Percentiles rank a stretch among this genome's conserved stretches.
phyloP scores from a whole-genome alignment of 768 basidiomycete genomes.

The Rhodotorula paludigena region DNA sequence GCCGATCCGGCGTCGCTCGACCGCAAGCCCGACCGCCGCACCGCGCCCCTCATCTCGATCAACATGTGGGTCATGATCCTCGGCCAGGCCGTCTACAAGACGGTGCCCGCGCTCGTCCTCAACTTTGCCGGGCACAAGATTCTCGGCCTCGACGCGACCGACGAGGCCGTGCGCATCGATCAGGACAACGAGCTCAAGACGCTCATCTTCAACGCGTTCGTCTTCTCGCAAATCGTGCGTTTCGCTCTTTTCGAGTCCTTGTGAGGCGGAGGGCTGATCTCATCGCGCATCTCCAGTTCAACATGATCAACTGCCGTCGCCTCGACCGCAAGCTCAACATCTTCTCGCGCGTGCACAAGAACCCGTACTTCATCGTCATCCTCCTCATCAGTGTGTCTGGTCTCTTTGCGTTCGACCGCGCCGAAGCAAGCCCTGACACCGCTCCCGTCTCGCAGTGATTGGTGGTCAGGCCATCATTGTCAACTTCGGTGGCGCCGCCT shows the following conservation, averaged over 20 bases:
- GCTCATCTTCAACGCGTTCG: conserved; percentile 95
- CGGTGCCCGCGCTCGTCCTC: conserved; percentile 73
- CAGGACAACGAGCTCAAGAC: conserved; percentile 52
- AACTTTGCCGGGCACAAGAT: conserved; percentile 77
- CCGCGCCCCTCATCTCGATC: conserved; percentile 78
- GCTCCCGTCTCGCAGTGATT: conserved; percentile 58
- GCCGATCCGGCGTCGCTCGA: conserved; percentile 73
- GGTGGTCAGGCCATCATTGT: conserved; percentile 81
- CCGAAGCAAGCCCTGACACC: not conserved
- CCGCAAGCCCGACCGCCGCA: conserved; percentile 84
- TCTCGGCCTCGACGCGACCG: conserved; percentile 51
- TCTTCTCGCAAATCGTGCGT: conserved; percentile 78
- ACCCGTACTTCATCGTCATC: conserved; percentile 78
- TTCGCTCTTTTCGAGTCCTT: too few species aligned
- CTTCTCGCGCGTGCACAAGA: conserved; percentile 71
- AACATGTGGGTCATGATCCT: conserved; percentile 94
- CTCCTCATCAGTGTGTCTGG: conserved; percentile 68
- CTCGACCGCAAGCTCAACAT: conserved; percentile 82
- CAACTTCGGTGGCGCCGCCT: conserved; percentile 83
- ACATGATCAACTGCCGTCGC: conserved; percentile 78
- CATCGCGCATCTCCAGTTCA: conserved; percentile 32
- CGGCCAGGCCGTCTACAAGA: conserved; percentile 83
- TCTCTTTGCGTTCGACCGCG: not conserved
- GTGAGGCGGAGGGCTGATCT: not conserved
- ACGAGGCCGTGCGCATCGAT: conserved; percentile 38